Conservation (phyloP, 805 yeast genomes). For the Metschnikowia arizonensis region DNA sequence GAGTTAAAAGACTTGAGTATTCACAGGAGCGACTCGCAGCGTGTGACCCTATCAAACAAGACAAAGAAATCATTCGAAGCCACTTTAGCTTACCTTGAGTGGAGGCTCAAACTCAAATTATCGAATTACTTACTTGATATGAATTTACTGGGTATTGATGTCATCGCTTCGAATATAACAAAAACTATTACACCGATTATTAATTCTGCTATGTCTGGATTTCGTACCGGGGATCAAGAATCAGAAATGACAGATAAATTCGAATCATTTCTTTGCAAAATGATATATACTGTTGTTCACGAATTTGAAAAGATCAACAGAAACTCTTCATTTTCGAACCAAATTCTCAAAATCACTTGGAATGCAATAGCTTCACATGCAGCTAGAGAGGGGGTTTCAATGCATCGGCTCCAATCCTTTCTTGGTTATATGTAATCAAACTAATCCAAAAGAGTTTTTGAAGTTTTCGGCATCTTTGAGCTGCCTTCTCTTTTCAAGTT, state of each 20-base stretch:
- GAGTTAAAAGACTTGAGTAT: slow-evolving; percentile 21
- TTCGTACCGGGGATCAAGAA: neutral
- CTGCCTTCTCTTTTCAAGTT: slow-evolving; percentile 65
- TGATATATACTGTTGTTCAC: slow-evolving; percentile 13
- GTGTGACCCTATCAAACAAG: slow-evolving; percentile 10
- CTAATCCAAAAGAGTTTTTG: slow-evolving; percentile 43
- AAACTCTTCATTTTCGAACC: neutral
- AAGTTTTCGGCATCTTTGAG: slow-evolving; percentile 69
- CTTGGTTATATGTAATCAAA: slow-evolving; percentile 13
- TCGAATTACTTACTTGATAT: slow-evolving; percentile 20
- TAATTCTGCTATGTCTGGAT: slow-evolving; percentile 4
- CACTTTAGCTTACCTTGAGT: slow-evolving; percentile 20
- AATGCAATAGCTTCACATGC: slow-evolving; percentile 1
- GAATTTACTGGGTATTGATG: slow-evolving; percentile 8
- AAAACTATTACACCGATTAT: slow-evolving; percentile 4
- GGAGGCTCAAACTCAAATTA: slow-evolving; percentile 22
- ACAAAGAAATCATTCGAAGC: slow-evolving; percentile 18
- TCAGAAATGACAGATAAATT: slow-evolving; percentile 1
- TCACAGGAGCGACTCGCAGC: slow-evolving; percentile 8
- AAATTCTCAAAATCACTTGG: slow-evolving; percentile 11
- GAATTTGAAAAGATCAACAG: slow-evolving; percentile 16
- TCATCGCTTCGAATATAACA: slow-evolving; percentile 3
- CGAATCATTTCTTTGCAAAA: slow-evolving; percentile 13
- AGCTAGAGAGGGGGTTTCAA: slow-evolving; percentile 1
- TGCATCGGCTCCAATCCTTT: neutral